phyloP scores from a whole-genome alignment of 192 early-diverging fungal species.

The Umbelopsis vinacea region DNA sequence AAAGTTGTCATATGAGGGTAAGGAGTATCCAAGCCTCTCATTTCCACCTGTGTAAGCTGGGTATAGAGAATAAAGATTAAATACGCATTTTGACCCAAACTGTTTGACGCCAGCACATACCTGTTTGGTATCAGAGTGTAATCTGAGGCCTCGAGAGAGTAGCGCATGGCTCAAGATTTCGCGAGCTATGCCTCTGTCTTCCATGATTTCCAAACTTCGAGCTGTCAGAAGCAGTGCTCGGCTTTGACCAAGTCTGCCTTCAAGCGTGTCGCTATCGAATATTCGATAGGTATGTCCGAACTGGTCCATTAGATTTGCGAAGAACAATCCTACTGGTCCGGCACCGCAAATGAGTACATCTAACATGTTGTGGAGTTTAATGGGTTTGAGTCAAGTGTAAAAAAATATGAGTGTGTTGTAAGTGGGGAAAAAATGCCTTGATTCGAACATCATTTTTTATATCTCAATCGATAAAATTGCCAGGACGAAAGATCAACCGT shows the following conservation, averaged over 20 bases:
- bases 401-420: too few relatives aligned
- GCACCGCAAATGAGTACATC: slow-evolving; percentile 36
- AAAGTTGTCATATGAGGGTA: slow-evolving; percentile 32
- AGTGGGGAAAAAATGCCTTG: too few relatives aligned
- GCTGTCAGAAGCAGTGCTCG: slow-evolving; percentile 29
- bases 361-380: neutral
- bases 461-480: too few relatives aligned
- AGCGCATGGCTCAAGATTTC: neutral
- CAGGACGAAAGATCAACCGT: too few relatives aligned
- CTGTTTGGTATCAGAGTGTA: neutral
- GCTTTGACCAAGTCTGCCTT: slow-evolving; percentile 22
- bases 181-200: slow-evolving; percentile 11
- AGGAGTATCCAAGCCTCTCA: slow-evolving; percentile 12
- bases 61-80: neutral
- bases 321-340: slow-evolving; percentile 30
- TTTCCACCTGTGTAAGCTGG: slow-evolving; percentile 22
- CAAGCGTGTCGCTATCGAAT: slow-evolving; percentile 5
- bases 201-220: slow-evolving; percentile 27
- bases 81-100: neutral
- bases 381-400: neutral
- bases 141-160: neutral
- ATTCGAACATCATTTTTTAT: too few relatives aligned
- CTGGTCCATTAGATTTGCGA: slow-evolving; percentile 25
- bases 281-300: slow-evolving; percentile 24
- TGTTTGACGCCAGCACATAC: neutral